Base-by-base conservation (phyloP, 176 grass and related monocot genomes). In the Oropetium thomaeum region DNA sequence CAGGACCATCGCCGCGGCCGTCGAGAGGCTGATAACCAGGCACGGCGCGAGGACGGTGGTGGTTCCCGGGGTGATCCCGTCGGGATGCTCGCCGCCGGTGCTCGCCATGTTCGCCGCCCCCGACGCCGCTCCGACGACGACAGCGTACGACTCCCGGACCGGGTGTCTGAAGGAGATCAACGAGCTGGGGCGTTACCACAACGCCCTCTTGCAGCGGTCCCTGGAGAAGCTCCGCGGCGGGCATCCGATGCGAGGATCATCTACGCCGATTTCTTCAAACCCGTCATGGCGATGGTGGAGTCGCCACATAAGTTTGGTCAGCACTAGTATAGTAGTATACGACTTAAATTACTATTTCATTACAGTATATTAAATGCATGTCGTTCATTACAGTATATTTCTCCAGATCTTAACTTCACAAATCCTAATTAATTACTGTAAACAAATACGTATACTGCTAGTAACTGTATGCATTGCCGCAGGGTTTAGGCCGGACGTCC, bases 251-350 rank as follows among this genome's bases (percentile, higher is more conserved):
- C 58, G 15, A 84, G 55, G 7, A 60, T 92, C 42, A 16, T 60
- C 27, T 96, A 89, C 40, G 86, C 70, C 40, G 86, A 92, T 59
- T 70, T 82, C 69, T 96, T 85, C 28, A 38, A 25, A 27, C 45
- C 84, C 0, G 16, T 82, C 42, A 89, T 89, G 70, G 42, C 49
- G 19, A 68, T 85, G 70, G 31, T 77, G 15, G 48, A 71, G 22
- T 73, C 67, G 11, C 73, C 71, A 5, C 11, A 9, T 17, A 31
- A 60, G 8, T 73, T 39, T 15, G 42, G 25, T 57, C 7, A 53
- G 38, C 31, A 53, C 43, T n/a, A n/a, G n/a, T n/a, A n/a, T n/a
- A n/a, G n/a, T n/a, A n/a, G n/a, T n/a, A n/a, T n/a, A n/a, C n/a
- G n/a, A n/a, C n/a, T n/a, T n/a, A n/a, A n/a, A n/a, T n/a, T n/a